A percentile compares a stretch with the other conserved stretches of the same genome.
Evolutionary conservation across 257 asterid genomes (phyloP).

Genomic region (Thymus mandschuricus): DNA sequence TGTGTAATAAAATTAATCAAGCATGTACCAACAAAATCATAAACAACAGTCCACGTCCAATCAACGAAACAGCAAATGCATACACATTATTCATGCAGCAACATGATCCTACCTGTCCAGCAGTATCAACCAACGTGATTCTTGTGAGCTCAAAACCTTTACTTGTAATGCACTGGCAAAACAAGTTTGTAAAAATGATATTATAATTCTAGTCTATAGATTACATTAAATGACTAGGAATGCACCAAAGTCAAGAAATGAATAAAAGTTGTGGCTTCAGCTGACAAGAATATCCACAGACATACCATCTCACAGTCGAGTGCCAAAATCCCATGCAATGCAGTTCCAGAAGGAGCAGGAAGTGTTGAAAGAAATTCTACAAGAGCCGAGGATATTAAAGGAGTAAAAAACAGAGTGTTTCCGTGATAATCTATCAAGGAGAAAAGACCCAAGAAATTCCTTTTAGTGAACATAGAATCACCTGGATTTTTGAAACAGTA

Average conservation of each 20-base stretch:
- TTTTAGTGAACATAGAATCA: constrained; percentile 34
- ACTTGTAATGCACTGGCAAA: constrained; percentile 77
- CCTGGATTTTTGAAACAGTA: constrained; percentile 70
- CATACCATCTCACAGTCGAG: constrained; percentile 97
- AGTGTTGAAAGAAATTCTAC: constrained; percentile 76
- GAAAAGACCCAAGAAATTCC: constrained; percentile 4
- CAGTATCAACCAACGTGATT: constrained; percentile 74
- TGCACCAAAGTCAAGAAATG: constrained; percentile 17
- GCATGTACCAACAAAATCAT: constrained; percentile 11
- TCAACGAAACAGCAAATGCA: constrained; percentile 19
- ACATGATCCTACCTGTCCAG: constrained; percentile 64
- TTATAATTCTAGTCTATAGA: not conserved
- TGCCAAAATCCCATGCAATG: constrained; percentile 71
- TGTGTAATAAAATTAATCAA: constrained; percentile 35
- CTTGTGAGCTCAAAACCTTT: constrained; percentile 95
- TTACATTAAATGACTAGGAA: constrained; percentile 17
- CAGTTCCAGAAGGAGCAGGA: constrained; percentile 79
- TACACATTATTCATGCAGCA: not conserved
- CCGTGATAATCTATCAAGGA: not conserved
- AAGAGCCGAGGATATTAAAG: constrained; percentile 29
- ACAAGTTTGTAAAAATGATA: constrained; percentile 21
- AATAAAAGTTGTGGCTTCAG: constrained; percentile 6
- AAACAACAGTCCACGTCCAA: not conserved
- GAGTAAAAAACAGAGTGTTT: not conserved
- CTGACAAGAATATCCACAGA: constrained; percentile 24